Percentiles rank a stretch among this genome's conserved stretches.
These are phyloP conservation scores for Cydonia oblonga DNA, from an alignment of 331 rosid species.

Conservation along the genomic window DNA sequence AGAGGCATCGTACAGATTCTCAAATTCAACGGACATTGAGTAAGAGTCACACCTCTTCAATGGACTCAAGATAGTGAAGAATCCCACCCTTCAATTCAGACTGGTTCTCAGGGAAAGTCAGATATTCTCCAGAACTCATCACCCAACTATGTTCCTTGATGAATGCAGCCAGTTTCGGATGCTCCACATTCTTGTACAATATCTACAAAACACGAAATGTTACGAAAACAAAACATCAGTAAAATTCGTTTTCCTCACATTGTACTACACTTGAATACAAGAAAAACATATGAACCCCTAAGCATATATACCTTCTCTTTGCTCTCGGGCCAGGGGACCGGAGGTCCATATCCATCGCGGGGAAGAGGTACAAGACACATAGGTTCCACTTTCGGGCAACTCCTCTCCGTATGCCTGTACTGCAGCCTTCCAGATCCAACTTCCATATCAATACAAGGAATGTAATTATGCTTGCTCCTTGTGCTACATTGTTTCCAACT, in stretches of 20 bases:
- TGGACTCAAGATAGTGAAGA: conserved; percentile 79
- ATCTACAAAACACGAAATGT: conserved; percentile 49
- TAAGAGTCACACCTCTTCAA: conserved; percentile 67
- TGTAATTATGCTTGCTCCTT: conserved; percentile 85
- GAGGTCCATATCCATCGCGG: conserved; percentile 41
- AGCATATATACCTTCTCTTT: conserved; percentile 53
- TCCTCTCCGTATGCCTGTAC: conserved; percentile 85
- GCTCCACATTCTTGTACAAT: conserved; percentile 76
- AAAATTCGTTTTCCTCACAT: conserved; percentile 1
- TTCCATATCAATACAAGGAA: conserved; percentile 85
- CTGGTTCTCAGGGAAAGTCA: conserved; percentile 71
- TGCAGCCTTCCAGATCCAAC: conserved; percentile 43
- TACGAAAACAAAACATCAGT: conserved; percentile 20
- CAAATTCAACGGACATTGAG: background rate
- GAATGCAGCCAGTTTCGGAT: conserved; percentile 75
- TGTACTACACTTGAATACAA: background rate
- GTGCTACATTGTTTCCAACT: conserved; percentile 64
- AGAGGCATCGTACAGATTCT: background rate
- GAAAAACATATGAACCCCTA: background rate
- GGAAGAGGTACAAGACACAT: conserved; percentile 93
- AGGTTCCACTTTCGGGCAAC: conserved; percentile 55
- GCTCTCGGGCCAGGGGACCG: conserved; percentile 79
- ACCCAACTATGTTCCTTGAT: conserved; percentile 68
- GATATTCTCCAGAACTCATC: conserved; percentile 58
- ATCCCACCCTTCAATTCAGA: conserved; percentile 73